phyloP scores from a whole-genome alignment of 257 asterid genomes.

The Nicotiana attenuata region DNA sequence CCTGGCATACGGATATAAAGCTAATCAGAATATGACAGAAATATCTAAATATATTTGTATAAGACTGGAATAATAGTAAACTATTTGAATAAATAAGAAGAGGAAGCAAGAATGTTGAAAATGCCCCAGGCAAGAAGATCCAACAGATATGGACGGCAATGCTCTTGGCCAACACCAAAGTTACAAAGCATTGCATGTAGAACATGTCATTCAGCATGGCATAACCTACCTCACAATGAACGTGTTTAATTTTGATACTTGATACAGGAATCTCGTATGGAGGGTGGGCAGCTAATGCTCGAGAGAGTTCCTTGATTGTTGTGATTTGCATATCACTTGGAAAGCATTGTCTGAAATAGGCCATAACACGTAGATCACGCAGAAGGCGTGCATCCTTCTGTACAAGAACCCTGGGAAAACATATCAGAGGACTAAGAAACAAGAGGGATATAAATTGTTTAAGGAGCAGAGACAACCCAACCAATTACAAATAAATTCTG shows the following conservation, averaged over 20 bases:
- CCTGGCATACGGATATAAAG: constrained; percentile 39
- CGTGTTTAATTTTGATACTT: constrained; percentile 61
- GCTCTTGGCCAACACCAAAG: neutral
- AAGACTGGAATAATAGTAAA: neutral
- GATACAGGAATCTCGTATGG: constrained; percentile 74
- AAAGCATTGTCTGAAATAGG: constrained; percentile 90
- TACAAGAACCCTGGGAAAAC: constrained; percentile 46
- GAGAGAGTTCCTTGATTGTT: constrained; percentile 76
- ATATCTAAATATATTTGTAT: neutral
- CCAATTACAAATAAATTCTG: neutral
- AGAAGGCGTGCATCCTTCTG: constrained; percentile 59
- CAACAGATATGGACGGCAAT: neutral
- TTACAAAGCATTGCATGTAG: neutral
- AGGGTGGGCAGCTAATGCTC: constrained; percentile 68
- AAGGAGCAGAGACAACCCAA: neutral
- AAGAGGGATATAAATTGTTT: constrained; percentile 6
- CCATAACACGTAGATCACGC: constrained; percentile 71
- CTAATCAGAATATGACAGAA: neutral
- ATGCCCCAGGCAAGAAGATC: neutral
- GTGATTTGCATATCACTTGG: constrained; percentile 49
- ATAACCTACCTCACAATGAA: constrained; percentile 70
- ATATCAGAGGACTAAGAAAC: constrained; percentile 14
- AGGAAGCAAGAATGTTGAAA: constrained; percentile 1
- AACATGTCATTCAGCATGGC: constrained; percentile 2
- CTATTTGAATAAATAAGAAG: neutral